Base-by-base conservation (phyloP, 2,329 filamentous ascomycete genomes). In the Niveomyces coronatus region DNA sequence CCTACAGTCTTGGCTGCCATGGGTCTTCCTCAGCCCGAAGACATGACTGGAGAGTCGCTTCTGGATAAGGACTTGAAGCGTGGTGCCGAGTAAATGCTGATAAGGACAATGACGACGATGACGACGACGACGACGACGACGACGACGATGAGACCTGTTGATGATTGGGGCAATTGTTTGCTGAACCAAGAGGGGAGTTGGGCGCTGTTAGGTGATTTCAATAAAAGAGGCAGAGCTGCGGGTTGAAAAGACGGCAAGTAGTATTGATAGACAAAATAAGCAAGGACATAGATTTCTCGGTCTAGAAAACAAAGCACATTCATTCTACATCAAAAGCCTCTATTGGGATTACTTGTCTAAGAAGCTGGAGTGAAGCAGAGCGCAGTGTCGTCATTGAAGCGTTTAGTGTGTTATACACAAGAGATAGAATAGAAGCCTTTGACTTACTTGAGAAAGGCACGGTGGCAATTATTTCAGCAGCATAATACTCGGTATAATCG, bases 1-100 rank as follows among this genome's bases (percentile, higher is more conserved):
- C 91, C 91, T n/a, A 98, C 91, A 13, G 62, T 98, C 43, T 73
- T 98, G 30, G 83, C 79, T 5, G 78, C 79, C 54, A 95, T 98
- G 88, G 91, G 91, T 22, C 70, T 98, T 44, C 76, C 84, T 33
- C 79, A 94, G 61, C 89, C 91, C 5, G 76, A 84, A 53, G 88
- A 89, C 61, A 98, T 98, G 91, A 85, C 83, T 42, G 88, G 91
- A 42, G 67, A 70, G 55, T 94, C 79, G 63, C 71, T 98, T 54
- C 70, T 98, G 50, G 65, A 87, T 54, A 93, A 86, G 76, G 57
- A 69, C 65, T 49, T 81, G 35, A 59, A 61, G 54, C 49, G 57
- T 37, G 45, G 44, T 30, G 52, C 53, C 26, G 45, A 53, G 43
- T 53, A 49, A 49, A 43, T 19, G 5, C 17, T n/a, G n/a, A n/a